Percentiles rank a stretch among this genome's conserved stretches.
Evolutionary conservation across 805 yeast species (phyloP).

Genomic region (Candida sonorensis): DNA sequence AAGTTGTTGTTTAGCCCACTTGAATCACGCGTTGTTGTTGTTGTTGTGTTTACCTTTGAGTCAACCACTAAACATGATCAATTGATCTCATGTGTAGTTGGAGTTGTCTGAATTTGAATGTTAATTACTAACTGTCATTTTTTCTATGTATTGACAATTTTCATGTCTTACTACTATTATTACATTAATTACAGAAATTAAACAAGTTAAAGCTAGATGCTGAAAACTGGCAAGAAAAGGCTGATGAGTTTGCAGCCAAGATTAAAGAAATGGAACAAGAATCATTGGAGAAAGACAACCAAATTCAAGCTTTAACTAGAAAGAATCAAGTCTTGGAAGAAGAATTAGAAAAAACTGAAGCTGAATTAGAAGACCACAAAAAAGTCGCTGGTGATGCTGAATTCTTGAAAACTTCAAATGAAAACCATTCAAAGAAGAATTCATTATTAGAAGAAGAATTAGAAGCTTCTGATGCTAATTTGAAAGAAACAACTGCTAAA

Average conservation of each 20-base stretch:
- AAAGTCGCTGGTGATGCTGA: slow-evolving; percentile 86
- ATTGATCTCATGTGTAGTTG: too few species aligned
- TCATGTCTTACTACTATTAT: too few species aligned
- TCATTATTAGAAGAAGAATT: slow-evolving; percentile 84
- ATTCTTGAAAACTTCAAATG: slow-evolving; percentile 83
- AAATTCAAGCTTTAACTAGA: slow-evolving; percentile 86
- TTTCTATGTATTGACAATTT: too few species aligned
- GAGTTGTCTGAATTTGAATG: too few species aligned
- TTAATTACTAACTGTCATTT: too few species aligned
- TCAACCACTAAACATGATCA: too few species aligned
- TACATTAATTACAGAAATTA: slow-evolving; percentile 81
- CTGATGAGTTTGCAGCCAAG: slow-evolving; percentile 76
- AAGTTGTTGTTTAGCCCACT: too few species aligned
- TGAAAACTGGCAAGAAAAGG: slow-evolving; percentile 95
- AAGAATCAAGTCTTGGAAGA: slow-evolving; percentile 86
- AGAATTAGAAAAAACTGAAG: slow-evolving; percentile 72
- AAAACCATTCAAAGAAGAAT: slow-evolving; percentile 84
- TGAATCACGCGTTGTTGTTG: too few species aligned
- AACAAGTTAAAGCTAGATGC: slow-evolving; percentile 88
- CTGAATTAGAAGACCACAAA: slow-evolving; percentile 68
- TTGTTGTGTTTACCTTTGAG: too few species aligned
- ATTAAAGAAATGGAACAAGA: slow-evolving; percentile 92
- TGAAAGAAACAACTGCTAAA: slow-evolving; percentile 90
- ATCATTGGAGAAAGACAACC: slow-evolving; percentile 86
- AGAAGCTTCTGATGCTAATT: slow-evolving; percentile 83